Base-by-base conservation (phyloP, 352 stramenopile species). In the Phytophthora syringae region DNA sequence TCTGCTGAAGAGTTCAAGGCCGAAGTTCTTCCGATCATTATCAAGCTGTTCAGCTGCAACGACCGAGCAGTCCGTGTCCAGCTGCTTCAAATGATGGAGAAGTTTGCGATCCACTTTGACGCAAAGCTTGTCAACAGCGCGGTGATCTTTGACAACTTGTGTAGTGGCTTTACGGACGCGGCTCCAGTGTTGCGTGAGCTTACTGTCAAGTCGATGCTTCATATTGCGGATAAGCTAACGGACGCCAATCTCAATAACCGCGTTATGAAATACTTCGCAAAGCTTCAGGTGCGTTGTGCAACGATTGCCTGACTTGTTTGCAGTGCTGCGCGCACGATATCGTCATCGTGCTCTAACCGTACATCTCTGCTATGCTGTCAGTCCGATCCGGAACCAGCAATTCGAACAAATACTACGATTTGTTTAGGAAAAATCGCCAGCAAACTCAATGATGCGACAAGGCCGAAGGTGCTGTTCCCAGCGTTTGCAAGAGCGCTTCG, bases 371-470 rank as follows among this genome's bases (percentile, higher is more conserved):
- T n/a, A 11, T 22, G 10, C 10, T 47, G 64, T 16, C 49, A 95
- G 84, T 84, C 82, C 12, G 92, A 98, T 57, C 80, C 89, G 0
- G 91, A 98, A 63, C 88, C 92, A 59, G 90, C 90, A 7, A 98
- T 98, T 57, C 88, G 91, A 44, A 98, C 92, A 24, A 98, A 98
- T 63, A 97, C 92, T 16, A 97, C 93, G 12, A 97, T 98, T 49
- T 98, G 93, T 69, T 55, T 98, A 16, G 89, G 87, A 28, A 96
- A 96, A 43, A 92, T 98, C 54, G 86, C 93, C 16, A 65, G 62
- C 16, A 92, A 97, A 51, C 77, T 98, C 5, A 97, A 92, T 43
- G 84, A 93, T 22, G 56, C 85, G 13, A 97, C 92, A 22, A 79
- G 91, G 15, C 83, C 88, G 7, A 97, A 97, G 60, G 90, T 97